Percentiles rank a stretch among this genome's conserved stretches.
Conservation (phyloP, 208 protist species). For the Trypanosoma platydactyli region DNA sequence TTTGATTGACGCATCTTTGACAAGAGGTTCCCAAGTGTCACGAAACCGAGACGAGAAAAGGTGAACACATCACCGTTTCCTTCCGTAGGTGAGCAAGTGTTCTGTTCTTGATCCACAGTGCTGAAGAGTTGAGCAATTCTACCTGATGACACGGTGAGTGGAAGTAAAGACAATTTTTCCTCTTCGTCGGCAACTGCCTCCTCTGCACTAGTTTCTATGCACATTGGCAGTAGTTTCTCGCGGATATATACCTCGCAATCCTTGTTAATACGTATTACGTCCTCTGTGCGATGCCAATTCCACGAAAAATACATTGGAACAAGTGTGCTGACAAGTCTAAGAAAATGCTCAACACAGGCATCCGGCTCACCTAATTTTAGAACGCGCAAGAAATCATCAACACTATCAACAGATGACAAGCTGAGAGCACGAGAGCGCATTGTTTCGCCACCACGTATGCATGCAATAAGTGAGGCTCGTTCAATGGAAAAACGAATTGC, state of each 20-base stretch:
- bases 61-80: background rate
- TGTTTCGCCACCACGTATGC: slow-evolving; percentile 31
- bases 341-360: slow-evolving; percentile 68
- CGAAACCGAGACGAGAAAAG: slow-evolving; percentile 32
- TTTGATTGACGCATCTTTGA: slow-evolving; percentile 42
- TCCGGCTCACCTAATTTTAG: slow-evolving; percentile 43
- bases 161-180: slow-evolving; percentile 31
- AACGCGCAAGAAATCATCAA: background rate
- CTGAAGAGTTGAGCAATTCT: slow-evolving; percentile 1
- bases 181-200: slow-evolving; percentile 60
- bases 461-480: slow-evolving; percentile 40
- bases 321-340: slow-evolving; percentile 76
- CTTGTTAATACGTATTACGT: slow-evolving; percentile 86
- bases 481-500: slow-evolving; percentile 70
- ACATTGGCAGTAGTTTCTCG: slow-evolving; percentile 74
- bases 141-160: background rate
- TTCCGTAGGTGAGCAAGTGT: background rate
- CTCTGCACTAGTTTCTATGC: slow-evolving; percentile 46
- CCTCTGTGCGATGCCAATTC: slow-evolving; percentile 83
- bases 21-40: slow-evolving; percentile 55
- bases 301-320: slow-evolving; percentile 87
- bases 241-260: slow-evolving; percentile 75
- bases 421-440: background rate
- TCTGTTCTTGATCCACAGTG: background rate
- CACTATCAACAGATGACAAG: slow-evolving; percentile 13